phyloP scores from a whole-genome alignment of 805 yeast species.

The Yamadazyma scolyti region DNA sequence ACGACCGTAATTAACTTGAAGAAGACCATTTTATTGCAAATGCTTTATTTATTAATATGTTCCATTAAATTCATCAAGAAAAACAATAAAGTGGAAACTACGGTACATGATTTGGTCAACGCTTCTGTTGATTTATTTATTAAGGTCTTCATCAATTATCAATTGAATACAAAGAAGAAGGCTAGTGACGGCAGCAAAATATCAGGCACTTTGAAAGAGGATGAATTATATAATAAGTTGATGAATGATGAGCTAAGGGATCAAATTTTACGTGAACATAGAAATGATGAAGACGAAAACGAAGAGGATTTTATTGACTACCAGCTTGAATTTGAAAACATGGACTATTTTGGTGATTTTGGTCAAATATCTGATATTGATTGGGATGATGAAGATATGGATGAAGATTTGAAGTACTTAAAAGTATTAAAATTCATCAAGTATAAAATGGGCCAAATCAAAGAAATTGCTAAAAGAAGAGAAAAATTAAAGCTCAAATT shows the following conservation, averaged over 20 bases:
- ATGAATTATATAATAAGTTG: slow-evolving; percentile 32
- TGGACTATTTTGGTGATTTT: slow-evolving; percentile 10
- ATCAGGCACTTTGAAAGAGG: slow-evolving; percentile 24
- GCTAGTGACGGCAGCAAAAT: slow-evolving; percentile 4
- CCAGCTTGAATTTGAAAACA: slow-evolving; percentile 18
- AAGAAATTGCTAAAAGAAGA: slow-evolving; percentile 9
- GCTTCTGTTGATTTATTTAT: slow-evolving; percentile 31
- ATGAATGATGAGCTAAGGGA: slow-evolving; percentile 37
- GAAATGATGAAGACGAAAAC: slow-evolving; percentile 28
- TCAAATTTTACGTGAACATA: slow-evolving; percentile 31
- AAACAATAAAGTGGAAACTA: slow-evolving; percentile 11
- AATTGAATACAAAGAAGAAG: slow-evolving; percentile 18
- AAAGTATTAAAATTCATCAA: slow-evolving; percentile 39
- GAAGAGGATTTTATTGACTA: slow-evolving; percentile 19
- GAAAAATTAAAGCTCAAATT: slow-evolving; percentile 1
- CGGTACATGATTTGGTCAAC: slow-evolving; percentile 14
- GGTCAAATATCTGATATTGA: slow-evolving; percentile 25
- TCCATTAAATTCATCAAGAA: slow-evolving; percentile 33
- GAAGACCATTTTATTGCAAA: slow-evolving; percentile 38
- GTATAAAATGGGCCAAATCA: slow-evolving; percentile 24
- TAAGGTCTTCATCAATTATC: slow-evolving; percentile 36
- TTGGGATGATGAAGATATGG: slow-evolving; percentile 48
- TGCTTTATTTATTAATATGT: slow-evolving; percentile 40
- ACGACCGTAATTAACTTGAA: slow-evolving; percentile 41
- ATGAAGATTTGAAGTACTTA: slow-evolving; percentile 42